Percentiles rank a stretch among this genome's conserved stretches.
These are phyloP conservation scores for Bremia lactucae DNA, from an alignment of 352 stramenopile genomes.

Conservation along the genomic window DNA sequence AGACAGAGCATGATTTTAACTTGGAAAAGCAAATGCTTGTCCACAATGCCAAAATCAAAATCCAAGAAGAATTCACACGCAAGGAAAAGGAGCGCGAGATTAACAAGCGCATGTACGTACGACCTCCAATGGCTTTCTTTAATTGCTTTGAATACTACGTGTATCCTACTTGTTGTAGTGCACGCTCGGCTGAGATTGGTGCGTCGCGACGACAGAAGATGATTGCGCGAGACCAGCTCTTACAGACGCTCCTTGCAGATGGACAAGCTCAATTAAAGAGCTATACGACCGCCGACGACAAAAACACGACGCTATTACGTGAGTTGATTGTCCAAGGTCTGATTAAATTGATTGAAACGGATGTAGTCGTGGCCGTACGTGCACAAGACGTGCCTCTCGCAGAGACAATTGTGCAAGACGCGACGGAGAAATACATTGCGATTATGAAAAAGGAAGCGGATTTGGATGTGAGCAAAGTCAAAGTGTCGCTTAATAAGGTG, in stretches of 20 bases:
- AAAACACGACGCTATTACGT: constrained; percentile 92
- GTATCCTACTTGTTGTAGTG: constrained; percentile 23
- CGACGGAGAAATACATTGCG: constrained; percentile 72
- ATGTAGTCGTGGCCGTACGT: constrained; percentile 89
- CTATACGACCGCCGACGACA: constrained; percentile 52
- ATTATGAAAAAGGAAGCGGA: constrained; percentile 25
- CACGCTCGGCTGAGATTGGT: constrained; percentile 89
- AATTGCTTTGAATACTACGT: not conserved
- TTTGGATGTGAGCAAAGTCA: not conserved
- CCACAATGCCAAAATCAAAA: constrained; percentile 96
- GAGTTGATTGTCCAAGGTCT: constrained; percentile 96
- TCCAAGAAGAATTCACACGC: constrained; percentile 95
- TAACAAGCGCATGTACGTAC: constrained; percentile 81
- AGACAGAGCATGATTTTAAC: constrained; percentile 99
- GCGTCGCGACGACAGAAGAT: constrained; percentile 95
- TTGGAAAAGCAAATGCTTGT: constrained; percentile 98
- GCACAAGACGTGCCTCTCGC: constrained; percentile 85
- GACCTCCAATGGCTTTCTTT: not conserved
- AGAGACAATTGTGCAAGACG: constrained; percentile 81
- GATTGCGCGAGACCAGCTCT: constrained; percentile 85
- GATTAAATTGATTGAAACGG: constrained; percentile 96
- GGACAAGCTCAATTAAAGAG: constrained; percentile 42
- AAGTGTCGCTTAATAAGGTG: constrained; percentile 61
- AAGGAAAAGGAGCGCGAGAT: constrained; percentile 97
- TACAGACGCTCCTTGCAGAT: constrained; percentile 74